These are phyloP conservation scores for Marchantia paleacea DNA, from an alignment of 225 moss, liverwort and hornwort species.

Conservation along the genomic window DNA sequence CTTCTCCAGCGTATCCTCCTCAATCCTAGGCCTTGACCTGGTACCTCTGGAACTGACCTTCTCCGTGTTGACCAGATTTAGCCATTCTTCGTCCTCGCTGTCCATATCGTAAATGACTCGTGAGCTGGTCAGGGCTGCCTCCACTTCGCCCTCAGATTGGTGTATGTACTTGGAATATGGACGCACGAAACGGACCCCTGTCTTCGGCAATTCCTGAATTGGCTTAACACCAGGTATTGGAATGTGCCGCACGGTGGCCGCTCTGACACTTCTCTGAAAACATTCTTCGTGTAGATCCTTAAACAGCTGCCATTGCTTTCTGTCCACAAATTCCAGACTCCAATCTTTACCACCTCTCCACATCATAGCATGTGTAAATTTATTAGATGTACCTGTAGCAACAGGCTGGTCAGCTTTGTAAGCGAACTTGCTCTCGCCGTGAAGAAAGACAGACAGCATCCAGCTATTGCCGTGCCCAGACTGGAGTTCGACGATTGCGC, in stretches of 20 bases:
- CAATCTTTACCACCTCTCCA: constrained; percentile 96
- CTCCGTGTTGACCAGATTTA: constrained; percentile 62
- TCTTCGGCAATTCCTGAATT: constrained; percentile 65
- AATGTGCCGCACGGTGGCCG: constrained; percentile 76
- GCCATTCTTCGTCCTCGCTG: constrained; percentile 93
- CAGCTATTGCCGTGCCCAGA: constrained; percentile 66
- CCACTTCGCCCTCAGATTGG: constrained; percentile 71
- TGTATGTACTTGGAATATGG: constrained; percentile 71
- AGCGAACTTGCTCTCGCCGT: constrained; percentile 66
- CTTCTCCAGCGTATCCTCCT: constrained; percentile 86
- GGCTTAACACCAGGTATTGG: constrained; percentile 91
- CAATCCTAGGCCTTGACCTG: constrained; percentile 66
- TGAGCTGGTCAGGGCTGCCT: constrained; percentile 62
- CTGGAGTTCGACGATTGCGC: constrained; percentile 74
- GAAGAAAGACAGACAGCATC: constrained; percentile 62
- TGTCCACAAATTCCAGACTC: constrained; percentile 91
- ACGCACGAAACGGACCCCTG: constrained; percentile 56
- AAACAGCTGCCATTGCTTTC: constrained; percentile 90
- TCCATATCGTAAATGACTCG: constrained; percentile 92
- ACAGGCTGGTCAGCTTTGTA: constrained; percentile 81
- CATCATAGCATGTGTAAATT: constrained; percentile 81
- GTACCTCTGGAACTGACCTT: constrained; percentile 68
- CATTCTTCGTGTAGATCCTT: constrained; percentile 96
- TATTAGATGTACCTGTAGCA: constrained; percentile 74
- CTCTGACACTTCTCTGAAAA: constrained; percentile 77